Evolutionary conservation across 2,329 filamentous ascomycete genomes (phyloP).

Genomic region (Cladosporium austrohemisphaericum): DNA sequence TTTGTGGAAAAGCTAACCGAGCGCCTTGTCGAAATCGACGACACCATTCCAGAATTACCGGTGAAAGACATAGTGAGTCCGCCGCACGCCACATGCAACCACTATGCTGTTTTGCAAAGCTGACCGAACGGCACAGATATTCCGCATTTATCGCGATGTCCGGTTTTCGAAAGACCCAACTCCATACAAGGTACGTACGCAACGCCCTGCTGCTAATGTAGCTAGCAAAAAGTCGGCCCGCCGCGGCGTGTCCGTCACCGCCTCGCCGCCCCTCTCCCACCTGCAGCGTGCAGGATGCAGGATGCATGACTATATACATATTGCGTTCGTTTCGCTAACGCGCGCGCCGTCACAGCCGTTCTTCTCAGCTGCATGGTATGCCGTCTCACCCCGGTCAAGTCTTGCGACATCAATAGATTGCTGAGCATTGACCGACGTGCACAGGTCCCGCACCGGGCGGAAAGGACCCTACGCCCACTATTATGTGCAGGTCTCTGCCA

Average conservation of each 20-base stretch:
- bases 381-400: conserved; percentile 14
- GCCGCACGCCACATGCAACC: too few species aligned
- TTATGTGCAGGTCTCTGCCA: conserved; percentile 78
- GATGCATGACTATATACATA: not conserved
- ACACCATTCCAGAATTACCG: conserved; percentile 81
- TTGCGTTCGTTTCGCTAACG: conserved; percentile 21
- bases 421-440: conserved; percentile 13
- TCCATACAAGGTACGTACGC: conserved; percentile 66
- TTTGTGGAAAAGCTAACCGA: conserved; percentile 71
- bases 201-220: not conserved
- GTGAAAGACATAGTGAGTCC: conserved; percentile 71
- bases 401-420: conserved; percentile 5
- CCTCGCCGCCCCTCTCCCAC: conserved; percentile 11
- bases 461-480: conserved; percentile 87
- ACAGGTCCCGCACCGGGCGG: conserved; percentile 72
- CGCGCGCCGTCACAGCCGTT: conserved; percentile 54
- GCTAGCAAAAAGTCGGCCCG: conserved; percentile 10
- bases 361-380: conserved; percentile 76
- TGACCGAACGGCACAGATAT: conserved; percentile 58
- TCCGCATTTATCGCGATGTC: conserved; percentile 82
- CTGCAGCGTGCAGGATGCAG: conserved; percentile 14
- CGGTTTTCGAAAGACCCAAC: conserved; percentile 80
- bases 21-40: conserved; percentile 67
- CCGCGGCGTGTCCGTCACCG: conserved; percentile 12
- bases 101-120: too few species aligned